Percentiles rank a stretch among this genome's conserved stretches.
Conservation (phyloP, 106 monocot genomes). For the Acanthochlamys bracteata region DNA sequence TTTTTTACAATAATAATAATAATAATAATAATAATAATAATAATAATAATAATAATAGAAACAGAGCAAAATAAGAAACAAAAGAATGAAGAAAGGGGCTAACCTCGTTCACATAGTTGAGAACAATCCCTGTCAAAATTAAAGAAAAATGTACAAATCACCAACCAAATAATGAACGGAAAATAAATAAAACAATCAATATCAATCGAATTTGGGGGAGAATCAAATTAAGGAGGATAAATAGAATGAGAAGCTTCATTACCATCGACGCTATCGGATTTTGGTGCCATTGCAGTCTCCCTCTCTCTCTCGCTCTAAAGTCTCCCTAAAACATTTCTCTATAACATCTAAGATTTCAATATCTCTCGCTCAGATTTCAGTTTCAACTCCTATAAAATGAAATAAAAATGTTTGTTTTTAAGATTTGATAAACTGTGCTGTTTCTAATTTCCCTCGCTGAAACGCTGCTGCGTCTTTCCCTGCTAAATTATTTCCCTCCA, state of each 20-base stretch:
- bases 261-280: constrained; percentile 47
- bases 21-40: not conserved
- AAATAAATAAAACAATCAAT: not conserved
- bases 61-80: not conserved
- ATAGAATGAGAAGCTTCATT: not conserved
- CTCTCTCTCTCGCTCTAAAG: not conserved
- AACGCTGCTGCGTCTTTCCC: no score
- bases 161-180: not conserved
- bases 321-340: no score
- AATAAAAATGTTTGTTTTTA: no score
- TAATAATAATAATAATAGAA: not conserved
- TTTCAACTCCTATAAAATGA: no score
- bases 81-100: not conserved
- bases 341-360: no score
- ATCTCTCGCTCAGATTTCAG: no score
- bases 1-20: not conserved
- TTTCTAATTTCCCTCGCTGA: no score
- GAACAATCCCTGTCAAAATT: constrained; percentile 30
- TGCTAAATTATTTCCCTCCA: no score
- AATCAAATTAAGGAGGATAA: no score
- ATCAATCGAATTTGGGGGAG: not conserved
- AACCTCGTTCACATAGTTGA: constrained; percentile 49
- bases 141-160: not conserved
- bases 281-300: constrained; percentile 30
- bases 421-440: no score